Percentiles rank a stretch among this genome's conserved stretches.
phyloP scores from a whole-genome alignment of 2,329 filamentous ascomycete genomes.

The Aspergillus sp. region DNA sequence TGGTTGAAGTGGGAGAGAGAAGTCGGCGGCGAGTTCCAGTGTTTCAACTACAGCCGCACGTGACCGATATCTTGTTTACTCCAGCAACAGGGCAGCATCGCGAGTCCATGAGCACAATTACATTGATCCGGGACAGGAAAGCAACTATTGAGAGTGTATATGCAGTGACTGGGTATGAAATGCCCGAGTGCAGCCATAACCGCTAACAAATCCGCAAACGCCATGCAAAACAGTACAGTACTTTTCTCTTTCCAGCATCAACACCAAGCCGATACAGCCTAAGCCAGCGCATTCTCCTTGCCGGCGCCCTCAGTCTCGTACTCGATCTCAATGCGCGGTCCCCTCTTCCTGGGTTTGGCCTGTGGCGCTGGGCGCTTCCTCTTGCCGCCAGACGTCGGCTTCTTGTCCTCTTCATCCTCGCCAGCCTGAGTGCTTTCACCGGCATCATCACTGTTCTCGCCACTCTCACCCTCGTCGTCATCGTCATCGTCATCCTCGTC shows the following conservation, averaged over 20 bases:
- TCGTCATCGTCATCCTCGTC: slow-evolving; percentile 41
- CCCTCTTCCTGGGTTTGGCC: slow-evolving; percentile 51
- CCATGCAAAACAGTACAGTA: slow-evolving; percentile 17
- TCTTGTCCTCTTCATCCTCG: slow-evolving; percentile 32
- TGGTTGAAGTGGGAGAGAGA: too few species aligned
- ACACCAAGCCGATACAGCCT: slow-evolving; percentile 7
- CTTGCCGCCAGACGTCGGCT: slow-evolving; percentile 41
- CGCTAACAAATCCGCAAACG: slow-evolving; percentile 19
- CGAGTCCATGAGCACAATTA: too few species aligned
- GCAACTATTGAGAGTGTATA: slow-evolving; percentile 11
- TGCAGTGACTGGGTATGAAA: slow-evolving; percentile 28
- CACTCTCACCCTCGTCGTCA: slow-evolving; percentile 51
- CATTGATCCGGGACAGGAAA: slow-evolving; percentile 3
- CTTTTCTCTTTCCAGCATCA: slow-evolving; percentile 14
- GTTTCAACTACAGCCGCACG: neutral
- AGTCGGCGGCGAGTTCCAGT: too few species aligned
- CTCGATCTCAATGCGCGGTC: slow-evolving; percentile 63
- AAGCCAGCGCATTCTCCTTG: slow-evolving; percentile 39
- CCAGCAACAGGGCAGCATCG: too few species aligned
- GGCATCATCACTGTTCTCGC: slow-evolving; percentile 43
- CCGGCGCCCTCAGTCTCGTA: slow-evolving; percentile 62
- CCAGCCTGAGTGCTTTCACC: slow-evolving; percentile 38
- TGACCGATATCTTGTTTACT: too few species aligned
- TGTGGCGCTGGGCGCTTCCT: slow-evolving; percentile 47
- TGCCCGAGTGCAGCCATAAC: slow-evolving; percentile 19